Evolutionary conservation across 2,329 filamentous ascomycete species (phyloP).

Genomic region (Dactylella cylindrospora): DNA sequence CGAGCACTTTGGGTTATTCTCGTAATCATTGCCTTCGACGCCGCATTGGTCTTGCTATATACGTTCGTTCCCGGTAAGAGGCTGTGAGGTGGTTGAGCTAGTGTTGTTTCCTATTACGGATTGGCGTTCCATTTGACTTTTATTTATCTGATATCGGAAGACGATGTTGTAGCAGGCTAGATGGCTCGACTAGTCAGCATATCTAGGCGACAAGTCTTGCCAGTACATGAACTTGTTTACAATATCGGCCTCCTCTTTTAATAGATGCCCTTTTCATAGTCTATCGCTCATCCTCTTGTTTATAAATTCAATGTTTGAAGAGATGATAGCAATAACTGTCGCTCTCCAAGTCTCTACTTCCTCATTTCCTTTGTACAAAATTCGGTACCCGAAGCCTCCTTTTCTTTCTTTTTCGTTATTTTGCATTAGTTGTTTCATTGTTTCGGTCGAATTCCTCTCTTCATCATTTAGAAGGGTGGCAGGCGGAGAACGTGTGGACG

Average conservation of each 20-base stretch:
- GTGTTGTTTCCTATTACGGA: too few relatives aligned
- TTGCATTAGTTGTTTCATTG: neutral
- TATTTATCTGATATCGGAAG: neutral
- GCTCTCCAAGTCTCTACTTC: too few relatives aligned
- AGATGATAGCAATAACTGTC: too few relatives aligned
- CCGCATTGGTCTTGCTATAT: constrained; percentile 83
- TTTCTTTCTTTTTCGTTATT: neutral
- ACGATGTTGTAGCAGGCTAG: constrained; percentile 2
- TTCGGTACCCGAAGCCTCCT: too few relatives aligned
- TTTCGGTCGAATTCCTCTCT: neutral
- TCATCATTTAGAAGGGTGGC: neutral
- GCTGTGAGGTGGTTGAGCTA: constrained; percentile 64
- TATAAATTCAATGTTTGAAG: too few relatives aligned
- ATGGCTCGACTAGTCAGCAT: constrained; percentile 6
- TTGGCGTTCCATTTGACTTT: neutral
- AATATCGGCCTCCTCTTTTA: too few relatives aligned
- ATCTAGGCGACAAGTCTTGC: too few relatives aligned
- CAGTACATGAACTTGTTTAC: too few relatives aligned
- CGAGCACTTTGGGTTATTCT: constrained; percentile 78
- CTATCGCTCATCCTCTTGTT: too few relatives aligned
- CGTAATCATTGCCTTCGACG: constrained; percentile 73
- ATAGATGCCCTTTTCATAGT: too few relatives aligned
- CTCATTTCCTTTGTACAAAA: neutral
- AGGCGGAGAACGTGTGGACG: neutral
- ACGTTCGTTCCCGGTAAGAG: constrained; percentile 90